Percentiles rank a stretch among this genome's conserved stretches.
phyloP scores from a whole-genome alignment of 2,329 filamentous ascomycete species.

The Nothomitra cinnamomea region DNA sequence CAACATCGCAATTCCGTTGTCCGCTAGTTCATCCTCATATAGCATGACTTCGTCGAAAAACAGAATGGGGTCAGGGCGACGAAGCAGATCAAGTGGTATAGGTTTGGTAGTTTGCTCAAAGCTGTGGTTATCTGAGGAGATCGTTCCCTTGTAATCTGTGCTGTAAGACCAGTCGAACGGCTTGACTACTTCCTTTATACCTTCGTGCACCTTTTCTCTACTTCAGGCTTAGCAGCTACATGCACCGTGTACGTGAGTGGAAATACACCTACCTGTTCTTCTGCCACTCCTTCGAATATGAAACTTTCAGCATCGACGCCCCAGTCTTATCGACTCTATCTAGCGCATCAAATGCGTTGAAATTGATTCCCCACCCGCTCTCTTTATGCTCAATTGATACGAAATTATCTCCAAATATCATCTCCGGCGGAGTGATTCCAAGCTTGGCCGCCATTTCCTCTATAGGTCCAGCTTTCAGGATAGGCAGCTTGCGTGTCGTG shows the following conservation, averaged over 20 bases:
- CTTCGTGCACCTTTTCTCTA: conserved; percentile 63
- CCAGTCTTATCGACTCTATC: conserved; percentile 91
- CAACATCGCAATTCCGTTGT: conserved; percentile 85
- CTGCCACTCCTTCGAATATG: conserved; percentile 82
- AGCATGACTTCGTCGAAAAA: conserved; percentile 95
- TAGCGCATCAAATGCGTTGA: conserved; percentile 74
- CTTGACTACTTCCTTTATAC: conserved; percentile 85
- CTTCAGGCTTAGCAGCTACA: background rate
- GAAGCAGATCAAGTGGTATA: conserved; percentile 76
- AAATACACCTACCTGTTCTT: conserved; percentile 33
- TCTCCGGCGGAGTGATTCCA: conserved; percentile 81
- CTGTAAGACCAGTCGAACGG: conserved; percentile 98
- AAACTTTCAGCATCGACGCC: conserved; percentile 76
- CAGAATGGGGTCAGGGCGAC: conserved; percentile 77
- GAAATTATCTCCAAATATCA: conserved; percentile 97
- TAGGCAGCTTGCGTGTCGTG: conserved; percentile 76
- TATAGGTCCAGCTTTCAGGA: conserved; percentile 81
- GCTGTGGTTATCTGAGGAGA: conserved; percentile 19
- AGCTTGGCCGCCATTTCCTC: conserved; percentile 65
- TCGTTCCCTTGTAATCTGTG: conserved; percentile 66
- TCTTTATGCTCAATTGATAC: conserved; percentile 57
- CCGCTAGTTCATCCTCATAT: conserved; percentile 93
- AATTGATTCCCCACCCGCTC: conserved; percentile 62
- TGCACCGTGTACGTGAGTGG: background rate
- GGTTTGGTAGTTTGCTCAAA: conserved; percentile 30